phyloP scores from a whole-genome alignment of 2,329 filamentous ascomycete genomes.

The Fusarium nodosum region DNA sequence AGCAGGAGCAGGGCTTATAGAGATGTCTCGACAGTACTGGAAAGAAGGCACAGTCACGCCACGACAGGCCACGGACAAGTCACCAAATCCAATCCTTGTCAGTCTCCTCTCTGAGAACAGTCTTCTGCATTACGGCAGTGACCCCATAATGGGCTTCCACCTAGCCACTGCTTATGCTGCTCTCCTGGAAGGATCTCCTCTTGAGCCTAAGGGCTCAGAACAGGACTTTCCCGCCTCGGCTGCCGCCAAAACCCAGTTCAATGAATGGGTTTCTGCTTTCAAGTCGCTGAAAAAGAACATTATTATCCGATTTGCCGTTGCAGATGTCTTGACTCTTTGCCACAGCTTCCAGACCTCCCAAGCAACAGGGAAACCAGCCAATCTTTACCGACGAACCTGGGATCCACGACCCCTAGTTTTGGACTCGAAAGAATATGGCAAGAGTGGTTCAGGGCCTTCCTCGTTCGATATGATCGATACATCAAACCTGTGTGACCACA shows the following conservation, averaged over 20 bases:
- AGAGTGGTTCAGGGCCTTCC: slow-evolving; percentile 53
- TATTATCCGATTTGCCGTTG: slow-evolving; percentile 61
- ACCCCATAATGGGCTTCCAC: slow-evolving; percentile 70
- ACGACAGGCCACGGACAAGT: slow-evolving; percentile 17
- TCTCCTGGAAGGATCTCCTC: slow-evolving; percentile 57
- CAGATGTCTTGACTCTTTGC: slow-evolving; percentile 66
- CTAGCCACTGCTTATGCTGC: slow-evolving; percentile 63
- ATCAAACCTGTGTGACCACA: slow-evolving; percentile 58
- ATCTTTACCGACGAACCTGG: slow-evolving; percentile 60
- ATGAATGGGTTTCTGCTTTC: slow-evolving; percentile 61
- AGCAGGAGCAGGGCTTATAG: slow-evolving; percentile 41
- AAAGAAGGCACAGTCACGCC: slow-evolving; percentile 52
- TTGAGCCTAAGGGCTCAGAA: slow-evolving; percentile 46
- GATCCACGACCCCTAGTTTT: slow-evolving; percentile 58
- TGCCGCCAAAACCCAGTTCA: slow-evolving; percentile 61
- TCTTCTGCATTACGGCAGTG: slow-evolving; percentile 61
- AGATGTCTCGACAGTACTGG: slow-evolving; percentile 54
- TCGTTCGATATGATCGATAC: slow-evolving; percentile 71
- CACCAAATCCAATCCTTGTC: slow-evolving; percentile 63
- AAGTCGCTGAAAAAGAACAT: slow-evolving; percentile 50
- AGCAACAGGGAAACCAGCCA: slow-evolving; percentile 52
- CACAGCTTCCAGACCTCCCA: slow-evolving; percentile 63
- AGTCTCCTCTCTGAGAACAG: slow-evolving; percentile 52
- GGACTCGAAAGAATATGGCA: slow-evolving; percentile 58
- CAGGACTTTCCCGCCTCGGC: slow-evolving; percentile 47